Percentiles rank a stretch among this genome's conserved stretches.
Evolutionary conservation across 139 green algal genomes (phyloP).

Genomic region (Pycnococcus provasolii): DNA sequence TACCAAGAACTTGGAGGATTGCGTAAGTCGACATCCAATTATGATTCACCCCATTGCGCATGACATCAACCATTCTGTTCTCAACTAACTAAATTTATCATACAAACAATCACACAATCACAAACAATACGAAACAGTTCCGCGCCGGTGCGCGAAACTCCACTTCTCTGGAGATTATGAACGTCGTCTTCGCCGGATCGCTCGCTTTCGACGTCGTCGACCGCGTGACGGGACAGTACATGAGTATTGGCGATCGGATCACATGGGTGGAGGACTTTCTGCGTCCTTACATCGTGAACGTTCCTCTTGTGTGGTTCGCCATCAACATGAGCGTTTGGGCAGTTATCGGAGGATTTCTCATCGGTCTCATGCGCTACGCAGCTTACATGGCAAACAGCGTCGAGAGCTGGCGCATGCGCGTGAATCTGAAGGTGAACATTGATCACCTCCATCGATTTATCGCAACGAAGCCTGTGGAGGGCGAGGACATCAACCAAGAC

Average conservation of each 20-base stretch:
- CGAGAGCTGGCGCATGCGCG: slow-evolving; percentile 1
- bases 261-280: slow-evolving; percentile 4
- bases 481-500: background rate
- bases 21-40: background rate
- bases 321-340: slow-evolving; percentile 22
- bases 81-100: no score
- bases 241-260: slow-evolving; percentile 7
- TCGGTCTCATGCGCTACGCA: slow-evolving; percentile 7
- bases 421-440: slow-evolving; percentile 15
- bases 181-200: slow-evolving; percentile 23
- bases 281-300: slow-evolving; percentile 13
- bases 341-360: slow-evolving; percentile 8
- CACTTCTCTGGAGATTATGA: slow-evolving; percentile 25
- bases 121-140: background rate
- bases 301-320: slow-evolving; percentile 9
- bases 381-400: background rate
- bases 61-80: no score
- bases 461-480: background rate
- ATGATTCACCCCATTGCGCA: no score
- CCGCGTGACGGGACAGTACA: slow-evolving; percentile 2
- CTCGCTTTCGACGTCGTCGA: slow-evolving; percentile 31
- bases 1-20: slow-evolving; percentile 28
- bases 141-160: slow-evolving; percentile 12
- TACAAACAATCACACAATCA: no score
- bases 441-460: background rate